Evolutionary conservation across 345 rosid species (phyloP).

Genomic region (Melaleuca quinquenervia): DNA sequence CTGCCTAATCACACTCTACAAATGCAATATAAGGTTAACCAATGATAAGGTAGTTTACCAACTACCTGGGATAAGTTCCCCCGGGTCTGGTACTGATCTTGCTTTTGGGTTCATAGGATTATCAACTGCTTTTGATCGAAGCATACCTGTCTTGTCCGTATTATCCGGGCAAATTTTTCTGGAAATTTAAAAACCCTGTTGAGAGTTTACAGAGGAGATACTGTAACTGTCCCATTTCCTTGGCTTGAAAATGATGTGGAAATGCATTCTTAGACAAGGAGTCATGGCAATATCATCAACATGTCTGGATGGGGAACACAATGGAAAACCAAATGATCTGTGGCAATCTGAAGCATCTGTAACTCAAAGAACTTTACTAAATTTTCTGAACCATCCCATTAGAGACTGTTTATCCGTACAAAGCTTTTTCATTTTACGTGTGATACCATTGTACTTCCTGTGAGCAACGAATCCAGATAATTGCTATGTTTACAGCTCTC

Average conservation of each 20-base stretch:
- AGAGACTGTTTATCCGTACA: neutral
- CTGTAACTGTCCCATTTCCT: neutral
- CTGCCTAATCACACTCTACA: neutral
- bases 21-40: neutral
- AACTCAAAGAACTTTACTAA: neutral
- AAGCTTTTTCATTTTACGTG: neutral
- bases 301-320: neutral
- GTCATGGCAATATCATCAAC: neutral
- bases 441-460: neutral
- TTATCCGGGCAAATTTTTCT: neutral
- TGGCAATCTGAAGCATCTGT: neutral
- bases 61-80: neutral
- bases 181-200: neutral
- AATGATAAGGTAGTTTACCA: neutral
- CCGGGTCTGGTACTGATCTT: neutral
- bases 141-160: neutral
- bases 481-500: neutral
- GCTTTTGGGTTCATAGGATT: neutral
- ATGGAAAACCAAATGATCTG: neutral
- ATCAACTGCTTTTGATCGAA: neutral
- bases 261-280: neutral
- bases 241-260: neutral
- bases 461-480: neutral
- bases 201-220: neutral
- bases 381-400: neutral